These are phyloP conservation scores for Brassica balearica DNA, from an alignment of 441 rosid species.

Conservation along the genomic window DNA sequence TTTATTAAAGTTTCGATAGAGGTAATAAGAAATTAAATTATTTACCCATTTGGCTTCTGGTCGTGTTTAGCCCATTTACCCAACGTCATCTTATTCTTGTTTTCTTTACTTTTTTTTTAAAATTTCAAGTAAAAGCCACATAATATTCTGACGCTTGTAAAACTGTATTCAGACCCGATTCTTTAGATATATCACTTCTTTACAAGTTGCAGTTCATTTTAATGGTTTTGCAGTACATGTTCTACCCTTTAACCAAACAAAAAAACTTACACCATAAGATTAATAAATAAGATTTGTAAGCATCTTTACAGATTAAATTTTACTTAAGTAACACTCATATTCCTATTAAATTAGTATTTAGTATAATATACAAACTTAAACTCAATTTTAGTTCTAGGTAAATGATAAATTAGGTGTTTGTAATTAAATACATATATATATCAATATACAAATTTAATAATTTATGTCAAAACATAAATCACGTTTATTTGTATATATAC, in stretches of 20 bases:
- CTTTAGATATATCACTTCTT: not conserved
- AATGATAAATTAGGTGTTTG: not conserved
- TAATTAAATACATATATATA: no score
- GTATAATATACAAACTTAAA: not conserved
- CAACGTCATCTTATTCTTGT: slow-evolving; percentile 18
- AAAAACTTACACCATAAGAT: no score
- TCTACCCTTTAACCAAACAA: no score
- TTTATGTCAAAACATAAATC: not conserved
- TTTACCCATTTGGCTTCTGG: slow-evolving; percentile 28
- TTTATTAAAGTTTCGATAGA: slow-evolving; percentile 14
- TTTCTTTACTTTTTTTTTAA: not conserved
- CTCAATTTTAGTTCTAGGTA: not conserved
- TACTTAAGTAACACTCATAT: not conserved
- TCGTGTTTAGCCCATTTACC: slow-evolving; percentile 30
- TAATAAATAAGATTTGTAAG: no score
- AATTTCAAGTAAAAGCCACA: slow-evolving; percentile 5
- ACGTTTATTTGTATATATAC: not conserved
- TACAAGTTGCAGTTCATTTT: not conserved
- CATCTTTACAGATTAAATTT: not conserved
- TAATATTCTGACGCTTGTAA: slow-evolving; percentile 10
- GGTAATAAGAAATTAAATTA: slow-evolving; percentile 17
- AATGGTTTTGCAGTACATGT: not conserved
- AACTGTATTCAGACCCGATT: slow-evolving; percentile 10
- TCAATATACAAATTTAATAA: not conserved
- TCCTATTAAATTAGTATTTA: not conserved